A percentile compares a stretch with the other conserved stretches of the same genome.
phyloP scores from a whole-genome alignment of 345 rosid genomes.

The Salix arbutifolia region DNA sequence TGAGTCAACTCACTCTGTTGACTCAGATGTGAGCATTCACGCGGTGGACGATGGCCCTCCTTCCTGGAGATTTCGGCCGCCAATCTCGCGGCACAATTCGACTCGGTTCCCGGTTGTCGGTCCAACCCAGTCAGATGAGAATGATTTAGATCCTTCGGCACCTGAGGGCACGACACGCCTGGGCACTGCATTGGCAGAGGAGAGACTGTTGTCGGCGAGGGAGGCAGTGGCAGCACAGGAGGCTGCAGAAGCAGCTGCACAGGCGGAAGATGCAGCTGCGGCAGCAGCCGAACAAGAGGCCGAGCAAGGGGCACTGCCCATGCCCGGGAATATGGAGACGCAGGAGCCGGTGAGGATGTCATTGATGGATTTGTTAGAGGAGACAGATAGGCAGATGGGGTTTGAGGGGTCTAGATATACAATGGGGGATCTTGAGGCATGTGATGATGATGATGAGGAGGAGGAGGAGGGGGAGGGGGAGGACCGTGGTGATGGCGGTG shows the following conservation, averaged over 20 bases:
- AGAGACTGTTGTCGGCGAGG: constrained; percentile 68
- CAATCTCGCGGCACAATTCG: constrained; percentile 49
- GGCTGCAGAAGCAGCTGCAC: constrained; percentile 44
- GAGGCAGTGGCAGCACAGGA: constrained; percentile 78
- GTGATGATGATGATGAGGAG: constrained; percentile 16
- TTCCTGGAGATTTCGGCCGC: constrained; percentile 41
- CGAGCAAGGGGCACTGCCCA: constrained; percentile 16
- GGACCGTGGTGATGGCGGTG: constrained; percentile 26
- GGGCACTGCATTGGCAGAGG: constrained; percentile 49
- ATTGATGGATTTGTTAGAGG: constrained; percentile 80
- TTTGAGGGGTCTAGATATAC: constrained; percentile 50
- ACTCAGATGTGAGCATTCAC: constrained; percentile 16
- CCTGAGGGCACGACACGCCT: constrained; percentile 38
- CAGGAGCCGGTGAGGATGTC: constrained; percentile 61
- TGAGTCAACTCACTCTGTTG: constrained; percentile 27
- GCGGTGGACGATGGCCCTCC: constrained; percentile 29
- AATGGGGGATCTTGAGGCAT: constrained; percentile 26
- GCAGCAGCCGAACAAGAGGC: constrained; percentile 2
- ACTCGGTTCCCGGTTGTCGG: constrained; percentile 16
- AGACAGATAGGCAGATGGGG: constrained; percentile 71
- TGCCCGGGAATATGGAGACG: constrained; percentile 6
- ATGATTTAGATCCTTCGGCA: constrained; percentile 25
- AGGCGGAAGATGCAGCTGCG: constrained; percentile 22
- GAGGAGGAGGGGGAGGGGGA: constrained; percentile 26
- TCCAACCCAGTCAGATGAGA: constrained; percentile 1